phyloP scores from a whole-genome alignment of 2,329 filamentous ascomycete species.

The Phialemoniopsis sp. region DNA sequence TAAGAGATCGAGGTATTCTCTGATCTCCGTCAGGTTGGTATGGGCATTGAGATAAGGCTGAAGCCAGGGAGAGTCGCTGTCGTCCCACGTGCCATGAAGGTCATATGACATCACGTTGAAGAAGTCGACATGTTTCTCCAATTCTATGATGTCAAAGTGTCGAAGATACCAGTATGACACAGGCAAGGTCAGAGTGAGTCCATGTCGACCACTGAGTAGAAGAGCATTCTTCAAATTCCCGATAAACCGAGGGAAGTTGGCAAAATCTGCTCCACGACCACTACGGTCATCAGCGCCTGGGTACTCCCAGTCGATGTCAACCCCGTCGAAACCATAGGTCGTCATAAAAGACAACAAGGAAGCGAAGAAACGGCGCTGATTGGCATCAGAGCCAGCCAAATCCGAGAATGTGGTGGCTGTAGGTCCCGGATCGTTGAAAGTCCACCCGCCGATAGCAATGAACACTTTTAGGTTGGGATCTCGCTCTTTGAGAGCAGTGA shows the following conservation, averaged over 20 bases:
- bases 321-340: constrained; percentile 13
- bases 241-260: constrained; percentile 13
- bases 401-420: constrained; percentile 11
- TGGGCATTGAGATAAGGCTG: constrained; percentile 21
- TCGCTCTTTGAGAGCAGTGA: constrained; percentile 12
- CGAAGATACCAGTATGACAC: constrained; percentile 7
- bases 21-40: constrained; percentile 37
- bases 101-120: constrained; percentile 30
- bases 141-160: constrained; percentile 10
- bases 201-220: not conserved
- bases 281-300: constrained; percentile 17
- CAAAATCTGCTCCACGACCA: constrained; percentile 11
- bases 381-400: not conserved
- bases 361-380: constrained; percentile 8
- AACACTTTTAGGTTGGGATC: constrained; percentile 19
- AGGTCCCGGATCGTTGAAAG: constrained; percentile 21
- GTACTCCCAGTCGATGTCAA: constrained; percentile 15
- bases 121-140: constrained; percentile 15
- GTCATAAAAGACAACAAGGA: constrained; percentile 10
- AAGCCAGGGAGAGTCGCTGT: not conserved
- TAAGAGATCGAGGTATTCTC: constrained; percentile 30
- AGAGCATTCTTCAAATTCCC: not conserved
- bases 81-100: constrained; percentile 5
- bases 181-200: constrained; percentile 1
- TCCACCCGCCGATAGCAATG: constrained; percentile 29